Evolutionary conservation across 2,329 filamentous ascomycete species (phyloP), one percentile per base, ranked within the genome.

Genomic region (Fusarium drepaniforme): DNA sequence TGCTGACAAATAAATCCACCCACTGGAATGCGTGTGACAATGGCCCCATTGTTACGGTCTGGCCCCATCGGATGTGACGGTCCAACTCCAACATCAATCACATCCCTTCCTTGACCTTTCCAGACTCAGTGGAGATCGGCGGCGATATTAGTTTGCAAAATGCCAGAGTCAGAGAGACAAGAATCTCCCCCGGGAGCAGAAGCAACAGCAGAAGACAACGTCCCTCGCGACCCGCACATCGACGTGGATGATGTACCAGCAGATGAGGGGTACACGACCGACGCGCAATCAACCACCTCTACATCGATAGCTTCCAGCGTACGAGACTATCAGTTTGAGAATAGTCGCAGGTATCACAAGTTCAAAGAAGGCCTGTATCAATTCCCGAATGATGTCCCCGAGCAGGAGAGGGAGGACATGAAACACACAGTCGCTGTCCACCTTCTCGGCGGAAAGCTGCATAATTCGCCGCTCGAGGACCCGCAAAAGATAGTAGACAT

Each of bases 401-500:
- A 87, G 71, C 85, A 86, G 72, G 84, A 84, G 70, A 77, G 86
- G 25, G 84, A 86, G 73, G 83, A 83, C 67, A 85, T 84, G 81
- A 82, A 84, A 68, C 84, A 86, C 62, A 82, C 83, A 25, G 82
- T 84, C 75, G 72, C 82, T 4, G 73, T 85, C 28, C 74, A 78
- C 44, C 65, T 85, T 7, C 79, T 81, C 15, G 80, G 82, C 3
- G 84, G 83, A 1, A 78, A 79, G 59, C 80, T 88, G 16, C 84
- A 85, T 65, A 82, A 83, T 63, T 82, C 86, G 33, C 86, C 86
- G 2, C 75, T 89, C 4, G 78, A 83, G 15, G 77, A 82, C 12
- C 75, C 70, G 16, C 75, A 86, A 57, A 77, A 76, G 63, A 76
- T 87, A 5, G 78, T 86, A 23, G 86, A 88, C 70, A 70, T 87